Base-by-base conservation (phyloP, 2,329 filamentous ascomycete species). In the Helotiales sp. region DNA sequence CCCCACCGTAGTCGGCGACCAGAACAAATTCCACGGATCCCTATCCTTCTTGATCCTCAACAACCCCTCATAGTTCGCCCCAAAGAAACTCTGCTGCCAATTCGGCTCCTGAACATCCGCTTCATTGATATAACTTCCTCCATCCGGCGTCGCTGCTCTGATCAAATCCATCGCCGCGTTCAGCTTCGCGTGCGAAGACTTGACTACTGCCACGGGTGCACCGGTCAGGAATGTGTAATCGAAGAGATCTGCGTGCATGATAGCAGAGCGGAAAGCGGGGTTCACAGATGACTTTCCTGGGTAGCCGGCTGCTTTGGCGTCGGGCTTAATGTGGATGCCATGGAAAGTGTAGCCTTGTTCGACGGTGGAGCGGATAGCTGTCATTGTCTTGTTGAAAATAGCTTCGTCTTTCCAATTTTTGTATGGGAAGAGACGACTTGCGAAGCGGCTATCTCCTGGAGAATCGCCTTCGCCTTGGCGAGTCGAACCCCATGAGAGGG, bases 91-190 rank as follows among this genome's bases (percentile, higher is more conserved):
- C 27, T 58, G 38, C 19, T 59, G 71, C 67, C 72, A 80, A 36
- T 75, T 62, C 0, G 70, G 70, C 66, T 79, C 72, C 40, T 68
- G 67, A 49, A 77, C 74, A 67, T 81, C 74, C 2, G 75, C 78
- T 69, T 83, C 80, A 63, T 79, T 81, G 72, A 78, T 71, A 66
- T 80, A 80, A 1, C 73, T 70, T 3, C 74, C 77, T 8, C 71
- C 69, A 0, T 70, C 72, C 0, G 47, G 52, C 1, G 60, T 58
- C 4, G 59, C 53, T 7, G 29, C 51, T 15, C 61, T 38, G 19
- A 44, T 44, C 10, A 44, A 6, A 44, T 44, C 19, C 40, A 44
- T 44, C 10, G 40, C 40, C 4, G 10, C 22, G 44, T 22, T 59
- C 7, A 52, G 40, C 36, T 34, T 34, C 10, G 31, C 31, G 46